Evolutionary conservation across 768 basidiomycete genomes (phyloP).

Genomic region (Psilocybe sp.): DNA sequence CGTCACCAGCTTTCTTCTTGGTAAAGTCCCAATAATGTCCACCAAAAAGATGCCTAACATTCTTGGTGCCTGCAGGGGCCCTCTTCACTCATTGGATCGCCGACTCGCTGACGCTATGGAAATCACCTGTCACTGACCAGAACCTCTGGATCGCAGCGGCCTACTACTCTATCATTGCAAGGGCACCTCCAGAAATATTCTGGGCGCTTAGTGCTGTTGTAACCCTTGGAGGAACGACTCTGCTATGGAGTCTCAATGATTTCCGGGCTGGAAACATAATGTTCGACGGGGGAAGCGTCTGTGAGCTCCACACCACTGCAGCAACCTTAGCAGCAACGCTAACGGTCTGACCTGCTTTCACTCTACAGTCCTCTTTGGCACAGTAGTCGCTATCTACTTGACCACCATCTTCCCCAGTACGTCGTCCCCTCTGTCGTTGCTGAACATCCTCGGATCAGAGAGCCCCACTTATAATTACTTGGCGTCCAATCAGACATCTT

Average conservation of each 20-base stretch:
- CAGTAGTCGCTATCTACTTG: conserved; percentile 68
- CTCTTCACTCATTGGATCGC: conserved; percentile 91
- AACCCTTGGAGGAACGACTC: conserved; percentile 57
- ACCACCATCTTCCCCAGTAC: conserved; percentile 79
- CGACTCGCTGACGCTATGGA: conserved; percentile 90
- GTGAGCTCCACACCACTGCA: conserved; percentile 39
- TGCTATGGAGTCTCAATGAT: conserved; percentile 77
- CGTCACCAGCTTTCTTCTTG: conserved; percentile 77
- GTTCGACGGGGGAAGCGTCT: conserved; percentile 89
- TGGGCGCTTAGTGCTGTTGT: conserved; percentile 59
- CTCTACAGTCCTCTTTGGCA: conserved; percentile 67
- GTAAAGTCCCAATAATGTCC: conserved; percentile 33
- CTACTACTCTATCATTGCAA: conserved; percentile 79
- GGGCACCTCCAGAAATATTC: conserved; percentile 52
- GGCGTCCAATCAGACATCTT: conserved; percentile 44
- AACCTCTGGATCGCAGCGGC: conserved; percentile 79
- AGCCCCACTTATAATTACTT: neutral
- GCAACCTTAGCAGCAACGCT: neutral
- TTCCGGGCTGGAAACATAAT: conserved; percentile 81
- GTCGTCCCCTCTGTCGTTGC: conserved; percentile 23
- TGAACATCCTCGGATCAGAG: neutral
- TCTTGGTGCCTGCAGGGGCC: conserved; percentile 45
- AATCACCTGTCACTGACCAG: conserved; percentile 81
- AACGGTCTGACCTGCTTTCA: conserved; percentile 1
- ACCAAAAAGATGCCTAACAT: conserved; percentile 3